Evolutionary conservation across 2,329 filamentous ascomycete genomes (phyloP).

Genomic region (Claviceps fusiformis): DNA sequence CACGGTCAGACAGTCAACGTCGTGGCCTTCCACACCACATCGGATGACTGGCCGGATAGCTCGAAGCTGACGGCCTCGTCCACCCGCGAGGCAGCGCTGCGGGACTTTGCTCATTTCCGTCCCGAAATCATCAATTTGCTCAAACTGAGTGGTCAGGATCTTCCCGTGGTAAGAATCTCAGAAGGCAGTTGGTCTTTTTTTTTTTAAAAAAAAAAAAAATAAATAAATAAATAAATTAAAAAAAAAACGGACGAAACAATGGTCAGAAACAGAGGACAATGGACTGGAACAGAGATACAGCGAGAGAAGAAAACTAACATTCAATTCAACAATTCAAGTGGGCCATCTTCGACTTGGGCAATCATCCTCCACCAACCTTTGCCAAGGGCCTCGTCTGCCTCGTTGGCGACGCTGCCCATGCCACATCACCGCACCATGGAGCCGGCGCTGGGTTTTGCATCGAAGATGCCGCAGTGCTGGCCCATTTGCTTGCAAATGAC

Average conservation of each 20-base stretch:
- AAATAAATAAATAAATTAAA: background rate
- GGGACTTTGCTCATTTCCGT: conserved; percentile 1
- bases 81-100: conserved; percentile 1
- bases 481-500: background rate
- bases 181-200: too few relatives aligned
- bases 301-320: background rate
- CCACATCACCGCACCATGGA: conserved; percentile 4
- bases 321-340: background rate
- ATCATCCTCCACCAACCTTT: conserved; percentile 4
- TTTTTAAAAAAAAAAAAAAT: background rate
- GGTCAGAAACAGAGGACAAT: background rate
- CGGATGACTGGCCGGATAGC: background rate
- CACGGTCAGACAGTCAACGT: conserved; percentile 4
- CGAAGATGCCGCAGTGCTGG: conserved; percentile 4
- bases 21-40: conserved; percentile 3
- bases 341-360: conserved; percentile 5
- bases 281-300: too few relatives aligned
- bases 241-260: background rate
- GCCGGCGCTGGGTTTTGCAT: conserved; percentile 5
- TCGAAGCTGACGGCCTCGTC: background rate
- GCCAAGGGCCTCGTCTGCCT: conserved; percentile 1
- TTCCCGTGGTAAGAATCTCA: background rate
- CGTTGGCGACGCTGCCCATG: conserved; percentile 6
- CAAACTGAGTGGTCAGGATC: background rate
- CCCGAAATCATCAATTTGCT: background rate